Conservation (phyloP, 176 grass and related monocot genomes). For the Chloris gayana region DNA sequence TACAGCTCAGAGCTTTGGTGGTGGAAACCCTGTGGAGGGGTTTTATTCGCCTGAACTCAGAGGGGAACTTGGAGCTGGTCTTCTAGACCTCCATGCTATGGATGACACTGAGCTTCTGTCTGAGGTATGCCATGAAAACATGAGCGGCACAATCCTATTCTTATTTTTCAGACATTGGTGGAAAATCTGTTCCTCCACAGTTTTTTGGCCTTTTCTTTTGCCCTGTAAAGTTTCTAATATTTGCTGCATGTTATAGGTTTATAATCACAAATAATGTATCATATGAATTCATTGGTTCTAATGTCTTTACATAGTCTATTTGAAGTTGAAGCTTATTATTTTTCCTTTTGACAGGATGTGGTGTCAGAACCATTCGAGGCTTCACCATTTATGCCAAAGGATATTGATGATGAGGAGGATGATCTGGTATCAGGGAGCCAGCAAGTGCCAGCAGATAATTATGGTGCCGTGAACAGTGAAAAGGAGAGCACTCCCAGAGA, state of each 20-base stretch:
- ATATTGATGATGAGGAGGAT: conserved; percentile 80
- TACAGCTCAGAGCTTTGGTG: conserved; percentile 66
- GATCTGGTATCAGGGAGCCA: conserved; percentile 59
- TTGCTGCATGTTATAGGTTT: not conserved
- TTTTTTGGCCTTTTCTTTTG: not conserved
- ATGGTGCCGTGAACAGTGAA: conserved; percentile 53
- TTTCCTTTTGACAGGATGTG: conserved; percentile 70
- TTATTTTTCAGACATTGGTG: not conserved
- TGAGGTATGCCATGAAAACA: conserved; percentile 61
- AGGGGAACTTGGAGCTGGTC: conserved; percentile 97
- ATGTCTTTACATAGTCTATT: conserved; percentile 29
- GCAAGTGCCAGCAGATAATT: conserved; percentile 71
- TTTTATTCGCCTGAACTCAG: conserved; percentile 95
- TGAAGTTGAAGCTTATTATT: conserved; percentile 35
- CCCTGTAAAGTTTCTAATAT: not conserved
- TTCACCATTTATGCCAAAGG: conserved; percentile 87
- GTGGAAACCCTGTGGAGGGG: conserved; percentile 54
- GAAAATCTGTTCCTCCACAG: not conserved
- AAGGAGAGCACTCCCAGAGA: conserved; percentile 69
- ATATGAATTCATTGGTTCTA: conserved; percentile 34
- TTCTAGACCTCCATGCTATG: conserved; percentile 94
- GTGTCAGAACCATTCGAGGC: conserved; percentile 88
- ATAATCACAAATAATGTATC: conserved; percentile 3
- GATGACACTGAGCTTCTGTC: conserved; percentile 96
- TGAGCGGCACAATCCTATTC: not conserved